Evolutionary conservation across 179 eudicot genomes (phyloP), one percentile per base, ranked within the genome.

Genomic region (Camellia oleifera): DNA sequence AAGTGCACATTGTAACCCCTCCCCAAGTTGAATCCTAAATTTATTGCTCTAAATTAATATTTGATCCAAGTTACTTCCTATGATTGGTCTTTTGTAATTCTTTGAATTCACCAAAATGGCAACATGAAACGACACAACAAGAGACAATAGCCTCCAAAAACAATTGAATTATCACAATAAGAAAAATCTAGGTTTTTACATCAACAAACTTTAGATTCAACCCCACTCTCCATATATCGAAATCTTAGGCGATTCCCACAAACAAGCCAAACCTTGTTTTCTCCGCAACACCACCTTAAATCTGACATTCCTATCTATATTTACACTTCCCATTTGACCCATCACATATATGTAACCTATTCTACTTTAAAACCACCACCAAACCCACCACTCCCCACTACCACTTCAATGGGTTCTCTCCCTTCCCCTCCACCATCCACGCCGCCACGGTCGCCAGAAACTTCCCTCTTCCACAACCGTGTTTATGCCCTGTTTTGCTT

Each of bases 401-500:
- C 13, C 69, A 64, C 69, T 69, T 72, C 80, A 42, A 81, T 81
- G 84, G 77, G 72, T 32, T 75, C 83, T 23, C 12, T 62, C 9
- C 42, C 78, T 48, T 46, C 17, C 53, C 54, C 26, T 69, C 44
- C 12, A 11, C 56, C 56, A 12, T 52, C 86, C 14, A 46, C 76
- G 7, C 46, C 56, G 1, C 12, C 61, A 77, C 14, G 61, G 0
- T 18, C 74, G 45, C 53, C 74, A 6, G 82, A 80, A 83, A 58
- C 48, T 61, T 62, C 72, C 53, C 56, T 42, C 3, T 72, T 78
- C 0, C 32, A 32, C 10, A 57, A 75, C 44, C 69, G 74, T 9
- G 75, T 86, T 48, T 82, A 63, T 13, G 63, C 75, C 26, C 56
- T 82, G 8, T 80, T 79, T 63, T 82, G 83, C 66, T 32, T 56